phyloP scores from a whole-genome alignment of 257 asterid species.

The Primulina huaijiensis region DNA sequence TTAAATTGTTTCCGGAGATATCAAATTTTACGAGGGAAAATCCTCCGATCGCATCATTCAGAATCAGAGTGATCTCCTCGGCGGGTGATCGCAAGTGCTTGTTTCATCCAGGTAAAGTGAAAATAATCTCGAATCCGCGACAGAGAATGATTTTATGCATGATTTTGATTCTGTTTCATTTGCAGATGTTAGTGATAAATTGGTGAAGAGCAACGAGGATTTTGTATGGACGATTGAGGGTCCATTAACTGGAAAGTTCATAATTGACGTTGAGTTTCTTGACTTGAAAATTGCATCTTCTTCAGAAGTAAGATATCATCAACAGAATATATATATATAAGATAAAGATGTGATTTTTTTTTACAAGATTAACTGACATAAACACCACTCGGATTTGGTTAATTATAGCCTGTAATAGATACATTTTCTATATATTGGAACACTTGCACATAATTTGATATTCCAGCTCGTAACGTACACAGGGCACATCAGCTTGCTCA shows the following conservation, averaged over 20 bases:
- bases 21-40: conserved; percentile 65
- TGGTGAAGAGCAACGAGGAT: conserved; percentile 77
- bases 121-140: neutral
- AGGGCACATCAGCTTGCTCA: conserved; percentile 66
- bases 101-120: conserved; percentile 68
- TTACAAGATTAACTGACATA: too few species aligned
- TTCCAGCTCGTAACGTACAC: neutral
- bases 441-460: too few species aligned
- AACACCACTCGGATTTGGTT: too few species aligned
- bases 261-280: conserved; percentile 87
- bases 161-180: neutral
- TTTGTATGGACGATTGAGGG: conserved; percentile 75
- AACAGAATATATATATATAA: too few species aligned
- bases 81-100: conserved; percentile 72
- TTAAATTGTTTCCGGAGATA: conserved; percentile 75
- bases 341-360: too few species aligned
- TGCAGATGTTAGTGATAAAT: conserved; percentile 75
- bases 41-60: conserved; percentile 85
- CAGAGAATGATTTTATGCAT: neutral
- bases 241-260: conserved; percentile 81
- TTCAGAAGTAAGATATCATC: conserved; percentile 46
- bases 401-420: too few species aligned
- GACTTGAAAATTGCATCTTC: conserved; percentile 74
- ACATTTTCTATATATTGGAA: too few species aligned
- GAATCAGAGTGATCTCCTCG: conserved; percentile 67